A percentile compares a stretch with the other conserved stretches of the same genome.
These are phyloP conservation scores for Hanseniaspora thailandica DNA, from an alignment of 805 yeast species.

Conservation along the genomic window DNA sequence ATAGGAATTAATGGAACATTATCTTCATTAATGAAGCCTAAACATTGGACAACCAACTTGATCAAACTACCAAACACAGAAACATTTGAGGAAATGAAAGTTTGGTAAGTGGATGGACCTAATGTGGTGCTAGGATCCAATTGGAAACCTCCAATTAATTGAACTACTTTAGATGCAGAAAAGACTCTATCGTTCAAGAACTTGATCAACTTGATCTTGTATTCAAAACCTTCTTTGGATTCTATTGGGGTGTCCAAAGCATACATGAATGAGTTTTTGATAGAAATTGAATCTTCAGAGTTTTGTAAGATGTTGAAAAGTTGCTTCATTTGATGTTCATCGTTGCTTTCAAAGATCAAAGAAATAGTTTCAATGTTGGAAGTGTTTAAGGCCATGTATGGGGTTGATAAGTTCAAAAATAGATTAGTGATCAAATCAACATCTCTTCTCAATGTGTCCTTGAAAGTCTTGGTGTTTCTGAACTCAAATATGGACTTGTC, in stretches of 20 bases:
- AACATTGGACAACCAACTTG: conserved; percentile 37
- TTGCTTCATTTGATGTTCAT: conserved; percentile 5
- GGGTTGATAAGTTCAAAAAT: background rate
- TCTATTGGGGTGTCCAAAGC: conserved; percentile 45
- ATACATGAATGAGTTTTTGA: conserved; percentile 58
- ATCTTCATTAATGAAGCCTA: conserved; percentile 32
- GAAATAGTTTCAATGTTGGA: background rate
- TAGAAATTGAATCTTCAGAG: conserved; percentile 29
- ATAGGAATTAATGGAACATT: conserved; percentile 44
- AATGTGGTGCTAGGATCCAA: conserved; percentile 39
- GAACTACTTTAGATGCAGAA: conserved; percentile 46
- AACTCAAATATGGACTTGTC: conserved; percentile 14
- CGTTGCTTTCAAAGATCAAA: background rate
- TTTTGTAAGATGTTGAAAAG: conserved; percentile 2
- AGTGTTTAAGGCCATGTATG: background rate
- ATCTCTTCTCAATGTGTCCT: conserved; percentile 6
- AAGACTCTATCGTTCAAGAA: conserved; percentile 37
- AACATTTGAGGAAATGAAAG: conserved; percentile 42
- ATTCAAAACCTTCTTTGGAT: conserved; percentile 31
- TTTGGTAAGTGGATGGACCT: conserved; percentile 34
- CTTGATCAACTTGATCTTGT: conserved; percentile 49
- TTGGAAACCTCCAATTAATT: conserved; percentile 67
- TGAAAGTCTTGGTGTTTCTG: conserved; percentile 5
- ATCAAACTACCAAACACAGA: conserved; percentile 50
- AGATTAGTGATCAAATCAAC: background rate